Base-by-base conservation (phyloP, 2,329 filamentous ascomycete genomes). In the Xylariaceae sp. region DNA sequence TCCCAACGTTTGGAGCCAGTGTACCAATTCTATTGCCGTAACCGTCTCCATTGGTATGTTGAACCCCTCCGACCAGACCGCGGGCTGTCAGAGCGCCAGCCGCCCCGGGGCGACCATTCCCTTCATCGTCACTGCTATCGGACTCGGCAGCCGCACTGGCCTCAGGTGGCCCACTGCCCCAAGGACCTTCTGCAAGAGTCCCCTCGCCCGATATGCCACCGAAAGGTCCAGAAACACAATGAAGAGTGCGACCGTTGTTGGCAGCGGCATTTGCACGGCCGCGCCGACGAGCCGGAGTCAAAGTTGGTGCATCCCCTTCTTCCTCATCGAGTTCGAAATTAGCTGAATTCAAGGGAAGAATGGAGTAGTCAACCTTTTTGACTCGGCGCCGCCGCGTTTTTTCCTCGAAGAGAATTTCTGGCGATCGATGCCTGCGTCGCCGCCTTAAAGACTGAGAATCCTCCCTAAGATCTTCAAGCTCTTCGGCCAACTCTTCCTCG, bases 101-200 rank as follows among this genome's bases (percentile, higher is more conserved):
- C 49, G 77, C 73, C 61, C 76, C 73, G 73, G 80, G 83, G 61
- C 88, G 83, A 64, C 87, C 85, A 64, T 83, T 80, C 74, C 85
- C 85, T 70, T 99, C 94, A 66, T 99, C 94, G 68, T 99, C 94
- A 72, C 94, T 99, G 73, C 92, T 97, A 72, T 99, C 94, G 4
- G 93, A 96, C 68, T 97, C 94, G 7, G 87, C 89, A 56, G 88
- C 90, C 34, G 88, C 92, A 11, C 66, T 88, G n/a, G 56, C 39
- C 11, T 65, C 65, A 15, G 65, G 89, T 10, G 57, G 47, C n/a
- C 84, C 88, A 49, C 85, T 85, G 58, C 87, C 88, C 78, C 87
- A 89, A 4, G 89, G 87, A 1, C 90, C 90, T 61, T 80, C 86
- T 57, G 93, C 82, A 10, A 94, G 79, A 13, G 90, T 84, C 37